phyloP scores from a whole-genome alignment of 495 filamentous ascomycete species.

The Neurospora sp. region DNA sequence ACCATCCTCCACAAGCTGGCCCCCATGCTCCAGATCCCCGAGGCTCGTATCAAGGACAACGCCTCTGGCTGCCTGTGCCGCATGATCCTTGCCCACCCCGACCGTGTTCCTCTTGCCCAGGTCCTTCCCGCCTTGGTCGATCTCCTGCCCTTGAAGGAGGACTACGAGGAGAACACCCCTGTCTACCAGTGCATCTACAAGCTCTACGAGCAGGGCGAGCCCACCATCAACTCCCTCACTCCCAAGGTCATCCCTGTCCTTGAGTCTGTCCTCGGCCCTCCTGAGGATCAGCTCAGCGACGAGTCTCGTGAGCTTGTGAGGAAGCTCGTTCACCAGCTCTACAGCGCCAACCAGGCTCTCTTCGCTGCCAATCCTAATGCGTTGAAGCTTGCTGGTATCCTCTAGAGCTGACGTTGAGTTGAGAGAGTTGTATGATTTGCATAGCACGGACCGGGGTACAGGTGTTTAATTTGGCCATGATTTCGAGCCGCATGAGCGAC shows the following conservation, averaged over 20 bases:
- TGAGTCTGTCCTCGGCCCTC: conserved; percentile 65
- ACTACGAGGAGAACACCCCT: conserved; percentile 93
- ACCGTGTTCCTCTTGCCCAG: conserved; percentile 65
- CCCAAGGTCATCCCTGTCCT: conserved; percentile 70
- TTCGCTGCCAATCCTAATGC: conserved; percentile 21
- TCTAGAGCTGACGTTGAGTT: conserved; percentile 1
- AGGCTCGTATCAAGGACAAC: conserved; percentile 80
- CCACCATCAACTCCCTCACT: conserved; percentile 65
- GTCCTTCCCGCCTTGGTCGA: conserved; percentile 72
- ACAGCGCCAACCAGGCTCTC: conserved; percentile 19
- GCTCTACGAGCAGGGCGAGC: conserved; percentile 67
- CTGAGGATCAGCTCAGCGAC: conserved; percentile 73
- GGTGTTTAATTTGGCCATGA: neutral
- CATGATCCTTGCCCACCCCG: conserved; percentile 78
- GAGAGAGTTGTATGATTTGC: conserved; percentile 6
- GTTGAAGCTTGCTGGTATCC: conserved; percentile 23
- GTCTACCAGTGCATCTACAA: conserved; percentile 80
- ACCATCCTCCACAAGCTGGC: conserved; percentile 76
- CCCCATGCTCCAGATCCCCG: conserved; percentile 63
- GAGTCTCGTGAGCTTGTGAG: conserved; percentile 51
- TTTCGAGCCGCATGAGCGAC: neutral
- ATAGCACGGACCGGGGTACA: conserved; percentile 9
- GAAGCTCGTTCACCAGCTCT: conserved; percentile 17
- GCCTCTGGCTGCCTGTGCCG: conserved; percentile 85
- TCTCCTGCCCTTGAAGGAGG: conserved; percentile 81